A percentile compares a stretch with the other conserved stretches of the same genome.
Evolutionary conservation across 139 green algal genomes (phyloP).

Genomic region (Coelastrella sp.): DNA sequence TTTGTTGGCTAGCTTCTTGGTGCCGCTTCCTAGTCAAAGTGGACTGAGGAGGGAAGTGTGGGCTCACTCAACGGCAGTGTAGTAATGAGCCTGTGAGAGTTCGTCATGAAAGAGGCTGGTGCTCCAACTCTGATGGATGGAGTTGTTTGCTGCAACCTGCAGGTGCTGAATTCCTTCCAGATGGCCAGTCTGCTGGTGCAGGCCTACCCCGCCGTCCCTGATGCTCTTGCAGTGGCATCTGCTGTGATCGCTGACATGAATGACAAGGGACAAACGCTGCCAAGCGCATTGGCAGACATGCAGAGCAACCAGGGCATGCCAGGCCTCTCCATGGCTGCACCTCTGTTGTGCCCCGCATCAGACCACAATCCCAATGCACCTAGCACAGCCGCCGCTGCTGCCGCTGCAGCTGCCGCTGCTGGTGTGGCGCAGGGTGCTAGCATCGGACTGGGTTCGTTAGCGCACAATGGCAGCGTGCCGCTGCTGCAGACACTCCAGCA

Average conservation of each 20-base stretch:
- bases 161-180: conserved; percentile 54
- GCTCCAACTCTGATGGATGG: not conserved
- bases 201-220: conserved; percentile 68
- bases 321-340: conserved; percentile 41
- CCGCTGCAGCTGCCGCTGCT: conserved; percentile 33
- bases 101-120: not conserved
- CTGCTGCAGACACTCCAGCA: conserved; percentile 49
- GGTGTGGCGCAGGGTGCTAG: conserved; percentile 44
- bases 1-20: not conserved
- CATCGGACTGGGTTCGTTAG: conserved; percentile 39
- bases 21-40: too few species aligned
- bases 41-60: too few species aligned
- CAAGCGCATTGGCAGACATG: conserved; percentile 29
- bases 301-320: conserved; percentile 31
- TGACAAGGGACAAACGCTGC: conserved; percentile 34
- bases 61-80: too few species aligned
- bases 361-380: conserved; percentile 46
- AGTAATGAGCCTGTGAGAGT: not conserved
- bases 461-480: not conserved
- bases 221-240: conserved; percentile 67
- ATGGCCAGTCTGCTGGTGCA: conserved; percentile 69
- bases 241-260: conserved; percentile 65
- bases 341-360: conserved; percentile 41
- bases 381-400: conserved; percentile 38
- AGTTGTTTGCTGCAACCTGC: not conserved